Base-by-base conservation (phyloP, 1,284 basidiomycete species). In the Malassezia cuniculi region DNA sequence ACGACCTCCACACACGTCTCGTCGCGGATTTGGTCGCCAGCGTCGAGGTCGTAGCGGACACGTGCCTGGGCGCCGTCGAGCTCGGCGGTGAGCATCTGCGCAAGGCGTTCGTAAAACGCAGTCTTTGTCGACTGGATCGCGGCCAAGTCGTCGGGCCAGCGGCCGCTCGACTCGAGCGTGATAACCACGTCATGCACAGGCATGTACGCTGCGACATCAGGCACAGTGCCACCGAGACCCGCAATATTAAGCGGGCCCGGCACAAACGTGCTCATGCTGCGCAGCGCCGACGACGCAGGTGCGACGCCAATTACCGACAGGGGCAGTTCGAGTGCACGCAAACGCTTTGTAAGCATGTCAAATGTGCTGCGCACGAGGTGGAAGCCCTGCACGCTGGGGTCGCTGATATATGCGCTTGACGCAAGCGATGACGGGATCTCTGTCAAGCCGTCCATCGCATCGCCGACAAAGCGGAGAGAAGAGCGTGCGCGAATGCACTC, bases 111-210 rank as follows among this genome's bases (percentile, higher is more conserved):
- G 31, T 54, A 56, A 64, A 97, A 81, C 0, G 90, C 90, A 2
- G 93, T 73, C 69, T 97, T 97, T 70, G 89, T 82, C 54, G 85
- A 86, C 68, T 94, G 89, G 31, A 95, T 82, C 0, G 87, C 86
- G 12, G 74, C 74, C 1, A 97, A 74, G 56, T 97, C 87, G 60
- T 95, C 87, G 0, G 93, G 93, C 93, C 93, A 99, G 51, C 78
- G 76, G 0, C 81, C 80, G 0, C 85, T 90, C 81, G 24, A 77
- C 74, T 38, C 82, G 74, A 48, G 76, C 74, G 14, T 69, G 53
- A 27, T 74, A 71, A 39, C 78, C 73, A 41, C 69, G 60, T 51
- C 65, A 43, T 48, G 66, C 14, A 53, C 72, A 55, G 39, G 82
- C 67, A 68, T 30, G 34, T 57, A 55, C 15, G 67, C 57, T 5